phyloP scores from a whole-genome alignment of 106 monocot genomes.

The Agapanthus africanus region DNA sequence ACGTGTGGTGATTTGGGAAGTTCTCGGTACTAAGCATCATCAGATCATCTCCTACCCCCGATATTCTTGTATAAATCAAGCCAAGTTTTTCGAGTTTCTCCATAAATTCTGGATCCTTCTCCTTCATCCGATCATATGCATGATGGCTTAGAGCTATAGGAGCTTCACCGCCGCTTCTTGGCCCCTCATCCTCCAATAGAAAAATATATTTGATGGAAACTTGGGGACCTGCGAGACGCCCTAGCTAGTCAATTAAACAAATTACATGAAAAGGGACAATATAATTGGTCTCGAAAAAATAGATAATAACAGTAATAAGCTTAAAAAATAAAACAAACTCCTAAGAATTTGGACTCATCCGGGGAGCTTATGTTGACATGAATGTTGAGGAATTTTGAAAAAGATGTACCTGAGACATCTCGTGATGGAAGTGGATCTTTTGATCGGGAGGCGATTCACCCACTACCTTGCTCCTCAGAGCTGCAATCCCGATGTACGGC shows the following conservation, averaged over 20 bases:
- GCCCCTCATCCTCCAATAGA: constrained; percentile 92
- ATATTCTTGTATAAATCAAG: constrained; percentile 55
- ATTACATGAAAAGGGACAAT: no score
- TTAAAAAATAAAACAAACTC: no score
- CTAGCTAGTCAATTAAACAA: no score
- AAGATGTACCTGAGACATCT: constrained; percentile 95
- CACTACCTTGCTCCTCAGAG: constrained; percentile 65
- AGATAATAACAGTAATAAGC: no score
- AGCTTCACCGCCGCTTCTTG: constrained; percentile 76
- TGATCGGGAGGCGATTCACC: constrained; percentile 91
- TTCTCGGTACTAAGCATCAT: no score
- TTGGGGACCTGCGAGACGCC: constrained; percentile 81
- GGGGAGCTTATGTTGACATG: no score
- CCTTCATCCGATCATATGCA: constrained; percentile 59
- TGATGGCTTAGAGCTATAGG: constrained; percentile 78
- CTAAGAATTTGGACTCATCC: no score
- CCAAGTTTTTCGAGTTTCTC: constrained; percentile 59
- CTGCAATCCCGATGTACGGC: constrained; percentile 73
- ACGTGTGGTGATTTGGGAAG: no score
- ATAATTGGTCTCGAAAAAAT: no score
- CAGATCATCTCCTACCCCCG: constrained; percentile 73
- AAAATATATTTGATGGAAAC: constrained; percentile 72
- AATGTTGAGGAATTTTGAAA: no score
- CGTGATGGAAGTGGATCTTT: constrained; percentile 90
- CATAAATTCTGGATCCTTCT: constrained; percentile 72